These are phyloP conservation scores for Trifolium repens DNA, from an alignment of 306 rosid species.

Conservation along the genomic window DNA sequence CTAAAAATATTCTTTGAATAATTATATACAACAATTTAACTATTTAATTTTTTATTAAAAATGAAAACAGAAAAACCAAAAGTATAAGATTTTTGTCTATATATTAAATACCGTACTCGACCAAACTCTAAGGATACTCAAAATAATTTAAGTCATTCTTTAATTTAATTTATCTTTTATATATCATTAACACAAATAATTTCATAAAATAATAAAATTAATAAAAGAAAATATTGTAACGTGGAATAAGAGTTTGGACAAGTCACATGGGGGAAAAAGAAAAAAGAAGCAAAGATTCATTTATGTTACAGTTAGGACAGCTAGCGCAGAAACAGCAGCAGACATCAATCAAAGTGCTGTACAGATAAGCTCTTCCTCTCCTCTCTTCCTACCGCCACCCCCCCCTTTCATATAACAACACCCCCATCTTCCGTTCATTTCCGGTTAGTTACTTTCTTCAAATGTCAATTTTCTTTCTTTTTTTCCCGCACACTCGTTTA, in stretches of 20 bases:
- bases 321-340: neutral
- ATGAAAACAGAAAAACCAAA: no score
- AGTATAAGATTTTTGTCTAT: no score
- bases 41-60: no score
- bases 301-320: constrained; percentile 27
- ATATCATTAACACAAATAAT: no score
- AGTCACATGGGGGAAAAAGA: constrained; percentile 23
- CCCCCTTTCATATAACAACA: neutral
- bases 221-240: neutral
- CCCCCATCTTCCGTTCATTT: neutral
- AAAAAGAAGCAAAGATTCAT: constrained; percentile 20
- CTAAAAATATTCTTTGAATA: no score
- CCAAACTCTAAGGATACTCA: no score
- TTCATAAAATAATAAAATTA: no score
- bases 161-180: no score
- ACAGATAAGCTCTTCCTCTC: constrained; percentile 11
- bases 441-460: constrained; percentile 13
- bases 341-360: neutral
- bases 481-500: neutral
- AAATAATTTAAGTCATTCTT: no score
- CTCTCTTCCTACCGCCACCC: constrained; percentile 1
- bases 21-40: no score
- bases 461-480: neutral
- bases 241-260: neutral
- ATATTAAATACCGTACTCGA: no score